A percentile compares a stretch with the other conserved stretches of the same genome.
These are phyloP conservation scores for Apiospora koreana DNA, from an alignment of 2,329 filamentous ascomycete genomes.

Conservation along the genomic window DNA sequence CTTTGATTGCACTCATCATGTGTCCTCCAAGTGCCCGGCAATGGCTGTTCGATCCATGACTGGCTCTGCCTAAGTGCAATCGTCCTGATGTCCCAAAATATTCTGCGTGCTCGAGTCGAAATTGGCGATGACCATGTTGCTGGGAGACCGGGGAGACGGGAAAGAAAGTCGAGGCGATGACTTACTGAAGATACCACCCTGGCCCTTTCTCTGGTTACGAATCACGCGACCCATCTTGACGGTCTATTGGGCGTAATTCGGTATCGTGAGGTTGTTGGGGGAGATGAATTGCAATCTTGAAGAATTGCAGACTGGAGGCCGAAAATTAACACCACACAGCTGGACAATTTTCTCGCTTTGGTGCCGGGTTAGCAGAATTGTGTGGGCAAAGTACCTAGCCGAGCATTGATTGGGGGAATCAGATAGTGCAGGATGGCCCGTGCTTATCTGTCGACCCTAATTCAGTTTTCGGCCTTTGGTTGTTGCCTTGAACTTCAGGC, in stretches of 20 bases:
- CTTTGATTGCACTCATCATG: background rate
- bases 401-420: background rate
- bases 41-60: background rate
- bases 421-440: background rate
- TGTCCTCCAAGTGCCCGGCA: background rate
- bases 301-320: constrained; percentile 8
- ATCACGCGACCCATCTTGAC: constrained; percentile 39
- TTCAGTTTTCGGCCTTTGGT: background rate
- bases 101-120: constrained; percentile 7
- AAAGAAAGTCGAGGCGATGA: constrained; percentile 17
- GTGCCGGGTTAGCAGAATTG: background rate
- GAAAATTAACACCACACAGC: constrained; percentile 8
- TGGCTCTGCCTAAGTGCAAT: background rate
- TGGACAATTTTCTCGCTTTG: constrained; percentile 9
- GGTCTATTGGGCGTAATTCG: constrained; percentile 20
- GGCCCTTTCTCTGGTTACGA: constrained; percentile 35
- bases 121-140: constrained; percentile 6
- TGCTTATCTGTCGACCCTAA: constrained; percentile 7
- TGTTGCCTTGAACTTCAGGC: background rate
- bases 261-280: constrained; percentile 6
- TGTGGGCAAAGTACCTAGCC: constrained; percentile 6
- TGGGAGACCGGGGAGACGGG: constrained; percentile 9
- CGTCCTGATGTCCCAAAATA: background rate
- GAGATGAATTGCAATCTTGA: constrained; percentile 6
- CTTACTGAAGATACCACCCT: constrained; percentile 38